phyloP scores from a whole-genome alignment of 2,329 filamentous ascomycete species.

The Trichoderma simmonsii region DNA sequence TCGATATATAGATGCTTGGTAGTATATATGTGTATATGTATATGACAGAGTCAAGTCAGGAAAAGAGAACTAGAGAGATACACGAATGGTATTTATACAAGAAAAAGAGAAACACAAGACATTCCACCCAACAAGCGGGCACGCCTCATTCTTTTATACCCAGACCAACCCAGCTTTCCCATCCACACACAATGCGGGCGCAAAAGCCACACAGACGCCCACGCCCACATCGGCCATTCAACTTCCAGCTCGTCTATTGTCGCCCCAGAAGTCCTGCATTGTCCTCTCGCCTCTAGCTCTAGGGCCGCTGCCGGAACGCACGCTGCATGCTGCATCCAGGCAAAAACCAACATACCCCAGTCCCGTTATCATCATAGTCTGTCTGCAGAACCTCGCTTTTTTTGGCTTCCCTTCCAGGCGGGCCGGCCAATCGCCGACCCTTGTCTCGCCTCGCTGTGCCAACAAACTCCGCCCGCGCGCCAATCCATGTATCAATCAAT shows the following conservation, averaged over 20 bases:
- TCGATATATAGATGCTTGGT: not conserved
- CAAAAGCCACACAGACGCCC: not conserved
- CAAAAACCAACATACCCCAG: not conserved
- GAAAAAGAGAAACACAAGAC: not conserved
- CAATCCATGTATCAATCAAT: not conserved
- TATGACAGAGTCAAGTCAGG: not conserved
- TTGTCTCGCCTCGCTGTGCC: not conserved
- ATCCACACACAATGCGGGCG: not conserved
- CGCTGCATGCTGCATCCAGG: not conserved
- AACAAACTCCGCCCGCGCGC: not conserved
- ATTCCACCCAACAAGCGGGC: not conserved
- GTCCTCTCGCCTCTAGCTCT: not conserved
- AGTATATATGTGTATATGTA: not conserved
- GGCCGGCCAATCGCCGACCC: not conserved
- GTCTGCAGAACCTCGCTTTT: not conserved
- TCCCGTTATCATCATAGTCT: not conserved
- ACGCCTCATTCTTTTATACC: slow-evolving; percentile 8
- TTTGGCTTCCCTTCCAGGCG: not conserved
- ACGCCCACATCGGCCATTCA: not conserved
- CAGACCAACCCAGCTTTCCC: not conserved
- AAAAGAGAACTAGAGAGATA: not conserved
- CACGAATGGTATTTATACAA: not conserved
- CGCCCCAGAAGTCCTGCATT: not conserved
- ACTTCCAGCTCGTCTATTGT: not conserved
- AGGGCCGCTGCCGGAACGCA: not conserved